Evolutionary conservation across 257 asterid species (phyloP), one percentile per base, ranked within the genome.

Genomic region (Ligustrum vulgare): DNA sequence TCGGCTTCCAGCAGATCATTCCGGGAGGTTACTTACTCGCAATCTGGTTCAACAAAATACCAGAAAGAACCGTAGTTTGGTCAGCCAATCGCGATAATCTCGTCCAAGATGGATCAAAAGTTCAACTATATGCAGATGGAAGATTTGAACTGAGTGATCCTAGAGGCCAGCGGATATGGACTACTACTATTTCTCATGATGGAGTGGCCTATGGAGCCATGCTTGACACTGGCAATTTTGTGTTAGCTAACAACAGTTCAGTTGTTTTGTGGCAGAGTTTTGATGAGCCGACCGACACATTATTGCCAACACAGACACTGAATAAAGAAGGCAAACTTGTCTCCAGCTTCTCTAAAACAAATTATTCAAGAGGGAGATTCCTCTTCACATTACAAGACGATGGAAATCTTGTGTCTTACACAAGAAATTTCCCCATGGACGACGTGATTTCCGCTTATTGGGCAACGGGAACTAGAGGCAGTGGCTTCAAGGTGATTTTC

Each of bases 401-500:
- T 64, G 78, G 78, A 2, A 41, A 74, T 74, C 62, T 68, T 0
- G 75, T 56, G 64, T 13, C 20, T 31, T 34, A 64, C 73, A 34
- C 74, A 8, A 66, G 6, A n/a, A 20, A 78, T 36, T 47, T 65
- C 20, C 69, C 69, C 8, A 3, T 65, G 36, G 69, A 65, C 20
- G 20, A 12, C 28, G n/a, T 12, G 12, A 37, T 41, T 51, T 63
- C 28, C 28, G 23, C 77, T 49, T 62, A 72, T 39, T 66, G 81
- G 72, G 35, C 77, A 35, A 22, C 33, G 2, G 13, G 6, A 6
- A 66, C 35, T 66, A 6, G 16, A 0, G 22, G 58, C 8, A 15
- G 84, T 25, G 84, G 80, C 10, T 60, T 8, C 18, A 41, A 31
- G 33, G 32, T 80, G 25, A 41, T 77, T 2, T 81, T 83, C 6